Percentiles rank a stretch among this genome's conserved stretches.
phyloP scores from a whole-genome alignment of 1,284 basidiomycete genomes.

The Boletellus dicymbophilus region DNA sequence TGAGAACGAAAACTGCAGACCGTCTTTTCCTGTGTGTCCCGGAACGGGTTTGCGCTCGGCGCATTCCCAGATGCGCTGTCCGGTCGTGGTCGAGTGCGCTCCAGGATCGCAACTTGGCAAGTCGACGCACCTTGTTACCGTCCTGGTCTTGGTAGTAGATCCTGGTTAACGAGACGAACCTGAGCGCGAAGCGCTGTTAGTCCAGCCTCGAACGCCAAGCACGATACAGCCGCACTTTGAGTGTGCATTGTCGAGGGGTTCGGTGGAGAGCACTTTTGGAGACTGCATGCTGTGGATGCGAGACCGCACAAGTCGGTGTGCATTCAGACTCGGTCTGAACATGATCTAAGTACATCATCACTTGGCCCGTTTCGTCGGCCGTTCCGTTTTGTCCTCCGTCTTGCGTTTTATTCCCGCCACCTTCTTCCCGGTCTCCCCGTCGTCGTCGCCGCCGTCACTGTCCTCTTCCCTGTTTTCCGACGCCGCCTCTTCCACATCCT shows the following conservation, averaged over 20 bases:
- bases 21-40: slow-evolving; percentile 76
- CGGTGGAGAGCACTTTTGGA: slow-evolving; percentile 41
- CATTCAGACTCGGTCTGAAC: not conserved
- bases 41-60: slow-evolving; percentile 84
- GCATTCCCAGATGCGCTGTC: slow-evolving; percentile 81
- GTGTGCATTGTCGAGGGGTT: slow-evolving; percentile 54
- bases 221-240: slow-evolving; percentile 50
- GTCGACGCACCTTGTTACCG: slow-evolving; percentile 61
- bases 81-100: no score
- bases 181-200: slow-evolving; percentile 26
- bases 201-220: not conserved
- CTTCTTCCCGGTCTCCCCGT: slow-evolving; percentile 3
- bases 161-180: slow-evolving; percentile 76
- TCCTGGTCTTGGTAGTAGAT: slow-evolving; percentile 75
- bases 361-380: slow-evolving; percentile 20
- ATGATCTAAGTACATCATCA: not conserved
- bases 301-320: slow-evolving; percentile 1
- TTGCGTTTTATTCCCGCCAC: slow-evolving; percentile 12
- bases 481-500: slow-evolving; percentile 28
- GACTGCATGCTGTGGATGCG: slow-evolving; percentile 14
- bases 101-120: no score
- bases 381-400: slow-evolving; percentile 10
- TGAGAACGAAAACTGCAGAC: slow-evolving; percentile 39
- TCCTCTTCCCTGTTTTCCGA: slow-evolving; percentile 20
- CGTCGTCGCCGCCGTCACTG: not conserved